phyloP scores from a whole-genome alignment of 352 stramenopile genomes.

The Paralagenidium karlingii region DNA sequence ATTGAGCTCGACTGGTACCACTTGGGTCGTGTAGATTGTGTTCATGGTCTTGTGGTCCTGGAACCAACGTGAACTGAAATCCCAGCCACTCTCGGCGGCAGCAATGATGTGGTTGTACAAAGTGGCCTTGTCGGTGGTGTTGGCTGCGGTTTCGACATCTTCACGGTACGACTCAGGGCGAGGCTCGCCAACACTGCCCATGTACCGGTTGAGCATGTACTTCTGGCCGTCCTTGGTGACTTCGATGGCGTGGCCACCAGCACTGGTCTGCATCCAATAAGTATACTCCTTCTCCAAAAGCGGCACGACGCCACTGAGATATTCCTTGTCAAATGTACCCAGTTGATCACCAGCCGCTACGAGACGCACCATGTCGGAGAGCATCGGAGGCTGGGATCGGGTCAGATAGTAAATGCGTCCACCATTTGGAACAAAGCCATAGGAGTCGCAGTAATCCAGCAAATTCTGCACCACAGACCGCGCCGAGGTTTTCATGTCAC shows the following conservation, averaged over 20 bases:
- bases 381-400: slow-evolving; percentile 26
- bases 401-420: slow-evolving; percentile 30
- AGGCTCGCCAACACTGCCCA: slow-evolving; percentile 2
- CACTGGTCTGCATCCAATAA: slow-evolving; percentile 13
- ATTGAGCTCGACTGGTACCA: slow-evolving; percentile 40
- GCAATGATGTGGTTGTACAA: slow-evolving; percentile 9
- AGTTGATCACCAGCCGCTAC: not conserved
- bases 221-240: slow-evolving; percentile 4
- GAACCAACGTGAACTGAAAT: slow-evolving; percentile 23
- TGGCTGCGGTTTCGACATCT: slow-evolving; percentile 8
- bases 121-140: not conserved
- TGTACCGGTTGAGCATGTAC: slow-evolving; percentile 16
- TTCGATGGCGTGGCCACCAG: not conserved
- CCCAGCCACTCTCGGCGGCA: slow-evolving; percentile 22
- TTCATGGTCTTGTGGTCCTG: slow-evolving; percentile 7
- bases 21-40: slow-evolving; percentile 9
- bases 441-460: slow-evolving; percentile 14
- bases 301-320: slow-evolving; percentile 1
- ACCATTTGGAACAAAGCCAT: slow-evolving; percentile 30
- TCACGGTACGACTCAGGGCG: slow-evolving; percentile 22
- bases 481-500: slow-evolving; percentile 19
- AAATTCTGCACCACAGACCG: slow-evolving; percentile 20
- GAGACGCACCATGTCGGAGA: slow-evolving; percentile 15
- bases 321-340: not conserved
- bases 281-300: slow-evolving; percentile 12